Conservation (phyloP, 345 rosid genomes). For the Euphorbia peplus region DNA sequence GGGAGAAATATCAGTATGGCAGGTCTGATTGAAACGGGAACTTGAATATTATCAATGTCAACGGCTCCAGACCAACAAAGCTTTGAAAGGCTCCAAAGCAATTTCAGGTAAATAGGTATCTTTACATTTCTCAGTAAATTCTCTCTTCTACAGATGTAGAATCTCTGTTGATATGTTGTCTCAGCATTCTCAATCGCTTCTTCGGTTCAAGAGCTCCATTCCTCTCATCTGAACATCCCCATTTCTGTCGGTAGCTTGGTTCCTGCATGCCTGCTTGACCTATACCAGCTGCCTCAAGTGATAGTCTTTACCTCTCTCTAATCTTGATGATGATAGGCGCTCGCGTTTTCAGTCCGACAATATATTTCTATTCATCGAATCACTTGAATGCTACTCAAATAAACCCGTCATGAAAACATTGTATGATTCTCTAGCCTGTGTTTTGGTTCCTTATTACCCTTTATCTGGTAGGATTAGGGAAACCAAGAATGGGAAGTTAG, state of each 20-base stretch:
- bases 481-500: constrained; percentile 56
- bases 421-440: constrained; percentile 48
- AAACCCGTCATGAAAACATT: constrained; percentile 38
- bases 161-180: background rate
- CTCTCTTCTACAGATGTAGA: constrained; percentile 25
- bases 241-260: constrained; percentile 31
- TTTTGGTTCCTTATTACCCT: constrained; percentile 83
- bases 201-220: constrained; percentile 60
- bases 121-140: constrained; percentile 17
- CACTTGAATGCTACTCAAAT: constrained; percentile 8
- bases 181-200: constrained; percentile 46
- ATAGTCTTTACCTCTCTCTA: constrained; percentile 75
- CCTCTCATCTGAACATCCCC: constrained; percentile 46
- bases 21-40: background rate
- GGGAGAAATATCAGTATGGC: background rate
- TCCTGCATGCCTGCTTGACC: constrained; percentile 52
- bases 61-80: constrained; percentile 35
- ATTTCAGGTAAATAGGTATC: constrained; percentile 2
- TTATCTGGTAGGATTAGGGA: constrained; percentile 77
- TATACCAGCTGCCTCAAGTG: constrained; percentile 41
- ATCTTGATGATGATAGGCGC: constrained; percentile 82
- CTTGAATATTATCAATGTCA: constrained; percentile 21
- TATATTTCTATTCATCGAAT: constrained; percentile 54
- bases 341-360: constrained; percentile 82
- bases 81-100: constrained; percentile 8